Evolutionary conservation across 495 filamentous ascomycete genomes (phyloP), one percentile per base, ranked within the genome.

Genomic region (Annulohypoxylon stygium): DNA sequence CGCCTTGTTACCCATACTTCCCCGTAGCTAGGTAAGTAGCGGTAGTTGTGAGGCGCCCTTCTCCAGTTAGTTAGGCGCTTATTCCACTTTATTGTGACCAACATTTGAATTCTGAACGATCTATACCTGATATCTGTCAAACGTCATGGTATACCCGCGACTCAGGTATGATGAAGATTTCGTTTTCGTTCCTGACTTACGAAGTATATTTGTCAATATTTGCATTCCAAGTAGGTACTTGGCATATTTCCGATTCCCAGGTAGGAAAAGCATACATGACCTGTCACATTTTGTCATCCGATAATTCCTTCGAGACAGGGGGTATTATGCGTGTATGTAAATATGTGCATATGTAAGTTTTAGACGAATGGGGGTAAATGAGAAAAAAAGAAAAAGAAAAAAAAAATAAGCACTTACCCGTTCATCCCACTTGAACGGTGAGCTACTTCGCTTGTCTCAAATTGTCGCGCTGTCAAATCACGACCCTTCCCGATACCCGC

Each of bases 401-500:
- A 20, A 47, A 47, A 47, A 12, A 45, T 47, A 47, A 20, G 43
- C 16, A 47, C 43, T 18, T 47, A 47, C 43, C 43, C 5, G 30
- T 30, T 30, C 18, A 47, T 47, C 12, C 43, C 43, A 47, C 43
- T 18, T 7, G n/a, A 20, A 47, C 43, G n/a, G n/a, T 47, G n/a
- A 51, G 48, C 50, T 33, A 6, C 50, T 14, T 54, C 23, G 50
- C 50, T 30, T 33, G 50, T 54, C 53, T 37, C n/a, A n/a, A 57
- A 37, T 7, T 37, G 14, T 37, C 14, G 7, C 33, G 0, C 16
- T 36, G n/a, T 57, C 51, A n/a, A 57, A 57, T 57, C 33, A 57
- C n/a, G 7, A n/a, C 20, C n/a, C 53, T 36, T 37, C n/a, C 53
- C 53, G 53, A 18, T 10, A 37, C 36, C 53, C 53, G 33, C 30